phyloP scores from a whole-genome alignment of 257 asterid species.

The Penstemon newberryi region DNA sequence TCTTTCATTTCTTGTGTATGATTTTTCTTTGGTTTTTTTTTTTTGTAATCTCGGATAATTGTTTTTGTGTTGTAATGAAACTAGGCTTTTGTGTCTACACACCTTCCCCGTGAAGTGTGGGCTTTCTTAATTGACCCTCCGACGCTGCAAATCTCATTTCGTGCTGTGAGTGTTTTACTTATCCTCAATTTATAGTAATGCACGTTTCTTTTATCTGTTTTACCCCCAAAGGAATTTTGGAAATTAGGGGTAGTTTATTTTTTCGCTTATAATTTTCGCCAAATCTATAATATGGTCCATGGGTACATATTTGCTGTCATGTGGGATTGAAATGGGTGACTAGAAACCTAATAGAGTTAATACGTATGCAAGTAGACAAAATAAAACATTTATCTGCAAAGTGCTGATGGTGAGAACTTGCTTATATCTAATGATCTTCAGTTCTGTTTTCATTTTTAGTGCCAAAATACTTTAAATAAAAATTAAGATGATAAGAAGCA shows the following conservation, averaged over 20 bases:
- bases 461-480: too few relatives aligned
- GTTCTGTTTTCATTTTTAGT: too few relatives aligned
- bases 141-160: constrained; percentile 14
- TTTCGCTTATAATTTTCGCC: not conserved
- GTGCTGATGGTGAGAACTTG: too few relatives aligned
- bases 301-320: too few relatives aligned
- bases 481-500: too few relatives aligned
- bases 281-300: not conserved
- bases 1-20: too few relatives aligned
- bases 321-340: not conserved
- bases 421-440: too few relatives aligned
- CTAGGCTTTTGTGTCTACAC: constrained; percentile 43
- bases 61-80: constrained; percentile 49
- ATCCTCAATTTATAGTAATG: not conserved
- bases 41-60: constrained; percentile 24
- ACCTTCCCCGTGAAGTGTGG: constrained; percentile 37
- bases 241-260: not conserved
- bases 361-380: too few relatives aligned
- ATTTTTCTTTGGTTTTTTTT: too few relatives aligned
- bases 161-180: constrained; percentile 31
- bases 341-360: too few relatives aligned
- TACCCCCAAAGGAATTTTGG: not conserved
- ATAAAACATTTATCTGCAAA: too few relatives aligned
- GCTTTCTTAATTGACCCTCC: constrained; percentile 5
- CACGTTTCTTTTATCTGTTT: constrained; percentile 3